Evolutionary conservation across 257 asterid species (phyloP), one percentile per base, ranked within the genome.

Genomic region (Rubia yunnanensis): DNA sequence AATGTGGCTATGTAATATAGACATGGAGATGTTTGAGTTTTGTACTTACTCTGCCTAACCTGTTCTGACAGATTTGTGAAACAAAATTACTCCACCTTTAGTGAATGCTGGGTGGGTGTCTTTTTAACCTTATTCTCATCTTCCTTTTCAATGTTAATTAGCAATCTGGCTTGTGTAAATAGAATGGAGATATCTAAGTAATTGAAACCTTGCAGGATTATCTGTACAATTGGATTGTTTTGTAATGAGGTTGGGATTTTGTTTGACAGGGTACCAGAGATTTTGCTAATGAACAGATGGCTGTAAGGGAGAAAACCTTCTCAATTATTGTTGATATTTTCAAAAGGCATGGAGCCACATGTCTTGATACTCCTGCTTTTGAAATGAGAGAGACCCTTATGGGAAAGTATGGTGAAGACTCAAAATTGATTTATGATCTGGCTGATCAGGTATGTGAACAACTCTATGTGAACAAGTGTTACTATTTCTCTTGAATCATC

Each of bases 391-490:
- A 94, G 75, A 90, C 97, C 53, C 95, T 94, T 62, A 90, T 80
- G 92, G 99, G 99, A 2, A 94, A 94, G 72, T 94, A 94, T 71
- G 99, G 97, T 18, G 99, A 94, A 79, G 99, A 94, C 82, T 88
- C 97, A 30, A 94, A 90, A 76, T 82, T 94, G 81, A 88, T 94
- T 46, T 94, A 88, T 80, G 96, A 94, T 81, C 94, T 94, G 63
- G 96, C 96, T 49, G 97, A 94, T 77, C 99, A 94, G 97, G 99
- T 81, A 71, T 5, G 4, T 32, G 15, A 10, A 53, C 14, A 30
- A 53, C 30, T 23, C 7, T 36, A 13, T 14, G 1, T 24, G 39
- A 61, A 32, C 23, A 9, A 7, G 6, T 70, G 27, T 34, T 6
- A 10, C 4, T 27, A 28, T 48, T 11, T 41, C 59, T 20, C 17